phyloP scores from a whole-genome alignment of 2,329 filamentous ascomycete species.

The Fusarium secorum region DNA sequence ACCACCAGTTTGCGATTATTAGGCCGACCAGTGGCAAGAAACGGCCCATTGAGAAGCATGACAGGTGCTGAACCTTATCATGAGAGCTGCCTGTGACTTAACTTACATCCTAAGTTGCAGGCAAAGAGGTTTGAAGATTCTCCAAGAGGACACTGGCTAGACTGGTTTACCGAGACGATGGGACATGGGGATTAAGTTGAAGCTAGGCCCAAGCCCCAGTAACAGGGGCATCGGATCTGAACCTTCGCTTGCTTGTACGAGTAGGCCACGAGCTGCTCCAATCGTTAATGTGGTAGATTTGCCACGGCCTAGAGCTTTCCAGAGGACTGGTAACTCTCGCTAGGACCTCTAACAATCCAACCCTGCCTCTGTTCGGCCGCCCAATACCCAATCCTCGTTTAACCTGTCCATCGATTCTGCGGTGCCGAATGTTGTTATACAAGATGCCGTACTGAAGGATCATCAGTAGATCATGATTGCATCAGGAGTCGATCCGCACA shows the following conservation, averaged over 20 bases:
- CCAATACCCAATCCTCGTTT: constrained; percentile 2
- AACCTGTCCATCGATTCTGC: neutral
- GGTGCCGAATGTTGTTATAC: neutral
- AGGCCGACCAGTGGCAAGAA: neutral
- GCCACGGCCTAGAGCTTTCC: constrained; percentile 35
- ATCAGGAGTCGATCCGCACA: neutral
- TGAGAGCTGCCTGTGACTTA: neutral
- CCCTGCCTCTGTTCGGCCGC: constrained; percentile 25
- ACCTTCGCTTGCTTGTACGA: constrained; percentile 7
- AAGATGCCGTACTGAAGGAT: constrained; percentile 2
- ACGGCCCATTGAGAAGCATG: neutral
- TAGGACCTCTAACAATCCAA: constrained; percentile 28
- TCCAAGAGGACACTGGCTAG: neutral
- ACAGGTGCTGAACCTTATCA: constrained; percentile 4
- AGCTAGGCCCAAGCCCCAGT: constrained; percentile 17
- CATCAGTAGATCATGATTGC: neutral
- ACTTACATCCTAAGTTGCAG: neutral
- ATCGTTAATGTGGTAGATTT: constrained; percentile 18
- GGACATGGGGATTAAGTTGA: constrained; percentile 10
- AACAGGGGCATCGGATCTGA: constrained; percentile 27
- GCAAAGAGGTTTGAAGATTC: constrained; percentile 11
- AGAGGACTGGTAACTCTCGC: constrained; percentile 36
- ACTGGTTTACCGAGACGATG: constrained; percentile 1
- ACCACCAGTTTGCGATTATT: neutral
- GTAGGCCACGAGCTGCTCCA: constrained; percentile 9